A percentile compares a stretch with the other conserved stretches of the same genome.
Conservation (phyloP, 805 yeast genomes). For the Saccharomyces kudriavzevii region DNA sequence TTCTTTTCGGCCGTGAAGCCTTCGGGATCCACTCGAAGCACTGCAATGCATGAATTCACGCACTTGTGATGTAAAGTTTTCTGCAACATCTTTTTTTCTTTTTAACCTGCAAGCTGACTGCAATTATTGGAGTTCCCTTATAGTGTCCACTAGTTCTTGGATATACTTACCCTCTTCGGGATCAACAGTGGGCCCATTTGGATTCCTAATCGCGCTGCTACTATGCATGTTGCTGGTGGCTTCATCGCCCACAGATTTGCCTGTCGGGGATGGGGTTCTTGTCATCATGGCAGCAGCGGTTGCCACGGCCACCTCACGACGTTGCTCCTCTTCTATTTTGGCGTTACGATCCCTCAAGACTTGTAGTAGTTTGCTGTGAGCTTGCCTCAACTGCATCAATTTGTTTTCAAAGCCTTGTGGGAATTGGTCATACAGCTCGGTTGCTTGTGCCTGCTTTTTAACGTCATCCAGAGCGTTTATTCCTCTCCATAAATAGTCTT, state of each 20-base stretch:
- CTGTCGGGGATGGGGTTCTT: not conserved
- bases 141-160: constrained; percentile 6
- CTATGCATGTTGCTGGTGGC: not conserved
- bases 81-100: too few species aligned
- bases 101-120: not conserved
- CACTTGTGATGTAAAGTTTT: not conserved
- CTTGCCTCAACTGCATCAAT: constrained; percentile 42
- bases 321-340: constrained; percentile 13
- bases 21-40: not conserved
- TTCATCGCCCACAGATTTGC: not conserved
- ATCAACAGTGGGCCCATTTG: constrained; percentile 1
- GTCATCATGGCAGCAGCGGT: not conserved
- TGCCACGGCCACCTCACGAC: constrained; percentile 3
- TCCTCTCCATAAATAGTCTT: constrained; percentile 60
- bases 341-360: constrained; percentile 28
- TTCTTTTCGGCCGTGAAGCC: not conserved
- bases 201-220: not conserved
- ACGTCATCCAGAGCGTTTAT: constrained; percentile 81
- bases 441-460: constrained; percentile 43
- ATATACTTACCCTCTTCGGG: constrained; percentile 10
- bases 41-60: not conserved
- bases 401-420: constrained; percentile 32
- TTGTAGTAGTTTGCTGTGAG: constrained; percentile 42
- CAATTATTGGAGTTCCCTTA: not conserved
- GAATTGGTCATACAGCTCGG: constrained; percentile 37